Base-by-base conservation (phyloP, 2,329 filamentous ascomycete genomes). In the Chrysoporthe cubensis region DNA sequence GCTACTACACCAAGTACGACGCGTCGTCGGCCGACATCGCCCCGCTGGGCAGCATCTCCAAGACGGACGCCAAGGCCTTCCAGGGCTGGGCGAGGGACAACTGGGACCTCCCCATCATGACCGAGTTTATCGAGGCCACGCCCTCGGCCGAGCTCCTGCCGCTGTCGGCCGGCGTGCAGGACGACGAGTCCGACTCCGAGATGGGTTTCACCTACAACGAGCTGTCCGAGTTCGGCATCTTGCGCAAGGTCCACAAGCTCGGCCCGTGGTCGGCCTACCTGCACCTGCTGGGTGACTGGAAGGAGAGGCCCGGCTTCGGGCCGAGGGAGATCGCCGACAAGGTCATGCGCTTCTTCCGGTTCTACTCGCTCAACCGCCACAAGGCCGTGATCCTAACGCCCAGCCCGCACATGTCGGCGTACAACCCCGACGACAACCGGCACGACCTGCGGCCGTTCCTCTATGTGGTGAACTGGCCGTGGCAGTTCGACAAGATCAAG, bases 1-100 rank as follows among this genome's bases (percentile, higher is more conserved):
- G 83, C 26, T 89, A 91, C 76, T 81, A 89, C 37, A 91, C 88
- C 60, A 90, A 90, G 77, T 91, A 91, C 73, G 89, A 91, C 72
- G 82, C 80, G 65, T 82, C 78, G 7, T 84, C 81, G 8, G 85
- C 82, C 1, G 85, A 88, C 71, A 79, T 89, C 73, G 84, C 88
- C 62, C 86, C 87, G 2, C 84, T 88, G 43, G 86, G 84, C 32
- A 81, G 80, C 18, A 83, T 82, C 37, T 79, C 71, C 44, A 92
- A 92, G 75, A 86, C 83, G 2, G 90, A 92, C 71, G 82, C 91
- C 2, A 90, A 88, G 74, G 77, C 81, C 18, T 91, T 93, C 78
- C 88, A 91, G 70, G 77, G 76, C 46, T 91, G 86, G 82, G 83
- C 87, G 1, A 75, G 80, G 26, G 78, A 78, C 26, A 79, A 81